phyloP scores from a whole-genome alignment of 345 rosid genomes.

The Euphorbia lathyris region DNA sequence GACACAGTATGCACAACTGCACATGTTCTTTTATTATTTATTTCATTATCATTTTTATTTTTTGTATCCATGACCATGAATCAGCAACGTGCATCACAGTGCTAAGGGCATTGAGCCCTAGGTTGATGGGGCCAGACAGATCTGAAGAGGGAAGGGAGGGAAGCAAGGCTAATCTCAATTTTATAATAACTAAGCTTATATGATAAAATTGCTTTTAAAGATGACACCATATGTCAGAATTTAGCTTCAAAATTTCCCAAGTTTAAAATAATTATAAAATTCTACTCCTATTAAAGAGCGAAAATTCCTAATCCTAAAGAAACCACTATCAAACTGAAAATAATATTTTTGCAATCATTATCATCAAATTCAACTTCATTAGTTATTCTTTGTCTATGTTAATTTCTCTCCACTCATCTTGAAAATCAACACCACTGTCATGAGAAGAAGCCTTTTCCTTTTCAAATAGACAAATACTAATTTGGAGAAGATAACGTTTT shows the following conservation, averaged over 20 bases:
- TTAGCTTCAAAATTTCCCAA: neutral
- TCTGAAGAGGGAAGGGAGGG: neutral
- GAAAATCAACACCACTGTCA: neutral
- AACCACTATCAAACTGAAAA: neutral
- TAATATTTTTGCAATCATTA: neutral
- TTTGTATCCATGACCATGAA: too few relatives aligned
- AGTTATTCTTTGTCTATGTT: neutral
- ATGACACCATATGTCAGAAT: neutral
- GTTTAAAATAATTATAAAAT: neutral
- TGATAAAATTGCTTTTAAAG: neutral
- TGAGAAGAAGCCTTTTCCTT: neutral
- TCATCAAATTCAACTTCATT: neutral
- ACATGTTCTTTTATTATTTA: neutral
- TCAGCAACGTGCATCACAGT: neutral
- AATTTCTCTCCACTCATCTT: neutral
- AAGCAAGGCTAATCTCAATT: neutral
- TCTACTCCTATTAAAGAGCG: too few relatives aligned
- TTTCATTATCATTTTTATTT: too few relatives aligned
- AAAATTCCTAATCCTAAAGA: too few relatives aligned
- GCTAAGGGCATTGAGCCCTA: neutral
- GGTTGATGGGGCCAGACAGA: neutral
- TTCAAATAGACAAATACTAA: neutral
- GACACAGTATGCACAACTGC: neutral
- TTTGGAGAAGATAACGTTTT: neutral
- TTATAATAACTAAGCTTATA: too few relatives aligned